These are phyloP conservation scores for Penicillium bialowiezense DNA, from an alignment of 495 filamentous ascomycete species.

Conservation along the genomic window DNA sequence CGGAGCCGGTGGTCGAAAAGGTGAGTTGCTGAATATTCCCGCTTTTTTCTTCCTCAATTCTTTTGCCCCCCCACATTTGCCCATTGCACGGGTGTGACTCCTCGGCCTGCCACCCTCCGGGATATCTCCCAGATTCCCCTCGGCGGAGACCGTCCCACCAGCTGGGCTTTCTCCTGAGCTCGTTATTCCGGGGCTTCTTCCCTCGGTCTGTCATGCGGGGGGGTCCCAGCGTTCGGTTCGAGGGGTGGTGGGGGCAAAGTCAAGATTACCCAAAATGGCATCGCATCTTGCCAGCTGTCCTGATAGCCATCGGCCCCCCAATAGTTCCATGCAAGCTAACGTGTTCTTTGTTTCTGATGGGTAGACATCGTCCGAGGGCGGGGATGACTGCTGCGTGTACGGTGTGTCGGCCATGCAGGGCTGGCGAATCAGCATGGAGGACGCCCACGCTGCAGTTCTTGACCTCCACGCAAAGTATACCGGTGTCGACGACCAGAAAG, in stretches of 20 bases:
- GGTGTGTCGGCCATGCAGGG: conserved; percentile 99
- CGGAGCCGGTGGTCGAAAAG: conserved; percentile 98
- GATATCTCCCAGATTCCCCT: background rate
- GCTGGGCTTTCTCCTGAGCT: background rate
- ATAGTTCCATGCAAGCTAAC: conserved; percentile 1
- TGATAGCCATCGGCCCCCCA: background rate
- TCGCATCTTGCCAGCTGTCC: conserved; percentile 2
- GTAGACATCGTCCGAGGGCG: conserved; percentile 82
- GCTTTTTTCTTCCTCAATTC: conserved; percentile 21
- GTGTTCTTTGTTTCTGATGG: conserved; percentile 8
- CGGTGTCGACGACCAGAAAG: conserved; percentile 54
- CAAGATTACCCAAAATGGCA: background rate
- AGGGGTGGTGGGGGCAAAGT: conserved; percentile 17
- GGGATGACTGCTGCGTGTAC: conserved; percentile 88
- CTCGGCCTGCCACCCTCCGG: conserved; percentile 1
- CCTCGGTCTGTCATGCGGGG: conserved; percentile 25
- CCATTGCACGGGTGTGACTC: conserved; percentile 18
- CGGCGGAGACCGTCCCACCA: no score
- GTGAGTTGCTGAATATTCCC: conserved; percentile 53
- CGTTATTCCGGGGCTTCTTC: background rate
- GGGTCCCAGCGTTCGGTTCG: conserved; percentile 15
- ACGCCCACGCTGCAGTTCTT: conserved; percentile 85
- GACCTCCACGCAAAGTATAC: conserved; percentile 70
- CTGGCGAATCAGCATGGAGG: conserved; percentile 99
- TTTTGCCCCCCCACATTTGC: conserved; percentile 29